Base-by-base conservation (phyloP, 805 yeast species). In the Cyberlindnera petersonii region DNA sequence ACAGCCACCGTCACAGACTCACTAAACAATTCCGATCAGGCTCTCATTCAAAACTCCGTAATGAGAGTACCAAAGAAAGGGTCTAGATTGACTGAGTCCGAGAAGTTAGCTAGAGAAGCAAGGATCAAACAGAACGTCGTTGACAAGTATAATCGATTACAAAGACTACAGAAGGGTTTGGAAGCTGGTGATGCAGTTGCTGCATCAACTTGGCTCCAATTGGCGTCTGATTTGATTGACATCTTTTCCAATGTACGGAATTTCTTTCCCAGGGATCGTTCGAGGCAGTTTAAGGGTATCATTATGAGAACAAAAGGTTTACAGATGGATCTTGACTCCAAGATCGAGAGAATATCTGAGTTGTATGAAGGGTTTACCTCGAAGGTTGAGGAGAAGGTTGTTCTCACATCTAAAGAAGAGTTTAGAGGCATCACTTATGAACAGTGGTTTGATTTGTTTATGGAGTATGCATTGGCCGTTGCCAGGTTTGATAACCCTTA, bases 371-470 rank as follows among this genome's bases (percentile, higher is more conserved):
- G 69, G 19, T 68, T 63, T 24, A 60, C 61, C 6, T 56, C 66
- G 3, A 51, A 68, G 51, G 53, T 63, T 55, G 65, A 65, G 33
- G 75, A 63, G 33, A 66, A 64, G 68, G 56, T 67, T 4, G 59
- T 63, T 5, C 44, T 63, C 28, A 72, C 79, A 0, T 73, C 85
- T 0, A 71, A 71, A 10, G 66, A 68, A 1, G 80, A 74, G 50
- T 85, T 83, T 53, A 69, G 95, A 41, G 96, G 96, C 0, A 63
- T 88, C 16, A 64, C 70, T 4, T 85, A 85, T 58, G 84, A 82
- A 26, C 73, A 73, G 26, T 93, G 98, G 98, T 87, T 87, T 59
- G 78, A 75, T 46, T 65, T 91, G 6, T 86, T 88, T 52, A 81
- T 88, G 75, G 83, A 82, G 52, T 78, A 83, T 50, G 80, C 95